Percentiles rank a stretch among this genome's conserved stretches.
Evolutionary conservation across 257 asterid genomes (phyloP).

Genomic region (Solanum gandarillasii): DNA sequence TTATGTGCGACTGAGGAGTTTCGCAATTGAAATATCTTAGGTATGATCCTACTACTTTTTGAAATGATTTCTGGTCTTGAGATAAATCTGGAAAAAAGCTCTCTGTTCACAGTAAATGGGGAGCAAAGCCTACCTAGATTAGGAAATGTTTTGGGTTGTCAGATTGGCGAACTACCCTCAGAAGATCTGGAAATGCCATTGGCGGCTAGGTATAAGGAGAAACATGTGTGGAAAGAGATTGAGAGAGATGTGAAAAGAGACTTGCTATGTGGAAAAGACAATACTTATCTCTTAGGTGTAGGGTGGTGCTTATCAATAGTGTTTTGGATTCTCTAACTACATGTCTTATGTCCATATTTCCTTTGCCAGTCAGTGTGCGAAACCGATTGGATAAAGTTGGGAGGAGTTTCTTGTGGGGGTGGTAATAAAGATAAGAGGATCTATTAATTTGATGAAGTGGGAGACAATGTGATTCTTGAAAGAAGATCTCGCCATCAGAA

Average conservation of each 20-base stretch:
- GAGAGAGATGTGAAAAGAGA: neutral
- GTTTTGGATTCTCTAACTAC: neutral
- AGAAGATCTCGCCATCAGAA: neutral
- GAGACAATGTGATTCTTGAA: neutral
- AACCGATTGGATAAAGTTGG: neutral
- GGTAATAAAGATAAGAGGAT: neutral
- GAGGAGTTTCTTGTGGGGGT: neutral
- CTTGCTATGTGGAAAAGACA: neutral
- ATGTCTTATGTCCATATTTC: neutral
- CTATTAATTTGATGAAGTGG: neutral
- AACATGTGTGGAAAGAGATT: neutral
- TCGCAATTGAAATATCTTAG: neutral
- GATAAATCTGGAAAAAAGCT: neutral
- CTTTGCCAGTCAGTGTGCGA: neutral
- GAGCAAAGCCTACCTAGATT: neutral
- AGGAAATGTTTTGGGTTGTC: neutral
- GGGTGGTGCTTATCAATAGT: neutral
- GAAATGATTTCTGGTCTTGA: neutral
- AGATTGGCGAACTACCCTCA: neutral
- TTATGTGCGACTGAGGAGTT: neutral
- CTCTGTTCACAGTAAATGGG: neutral
- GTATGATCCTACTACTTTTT: neutral
- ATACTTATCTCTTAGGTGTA: neutral
- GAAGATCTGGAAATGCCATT: neutral
- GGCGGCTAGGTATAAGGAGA: neutral